Percentiles rank a stretch among this genome's conserved stretches.
phyloP scores from a whole-genome alignment of 2,329 filamentous ascomycete genomes.

The Ceratocystis papillata region DNA sequence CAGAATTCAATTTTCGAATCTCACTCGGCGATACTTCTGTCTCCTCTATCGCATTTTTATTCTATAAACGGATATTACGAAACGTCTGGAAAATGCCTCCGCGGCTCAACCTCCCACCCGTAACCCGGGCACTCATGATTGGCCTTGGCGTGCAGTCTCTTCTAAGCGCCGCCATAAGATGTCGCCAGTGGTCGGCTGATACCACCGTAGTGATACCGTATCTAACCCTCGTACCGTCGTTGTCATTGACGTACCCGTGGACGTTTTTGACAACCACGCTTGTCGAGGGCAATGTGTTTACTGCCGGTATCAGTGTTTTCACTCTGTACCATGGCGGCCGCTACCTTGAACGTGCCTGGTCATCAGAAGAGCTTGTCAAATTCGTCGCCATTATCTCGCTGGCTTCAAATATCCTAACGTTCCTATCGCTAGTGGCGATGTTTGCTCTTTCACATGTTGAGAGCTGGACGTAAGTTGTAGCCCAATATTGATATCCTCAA shows the following conservation, averaged over 20 bases:
- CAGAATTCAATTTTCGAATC: conserved; percentile 1
- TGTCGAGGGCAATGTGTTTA: conserved; percentile 88
- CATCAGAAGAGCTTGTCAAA: conserved; percentile 80
- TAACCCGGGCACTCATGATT: conserved; percentile 73
- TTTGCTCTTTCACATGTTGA: conserved; percentile 58
- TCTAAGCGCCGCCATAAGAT: conserved; percentile 68
- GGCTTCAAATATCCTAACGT: conserved; percentile 68
- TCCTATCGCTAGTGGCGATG: conserved; percentile 62
- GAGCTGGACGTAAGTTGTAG: conserved; percentile 52
- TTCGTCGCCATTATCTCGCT: conserved; percentile 69
- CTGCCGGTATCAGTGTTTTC: conserved; percentile 61
- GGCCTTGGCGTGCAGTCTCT: conserved; percentile 66
- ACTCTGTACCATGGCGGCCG: conserved; percentile 86
- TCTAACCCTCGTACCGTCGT: conserved; percentile 72
- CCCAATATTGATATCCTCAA: not conserved
- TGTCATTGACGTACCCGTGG: conserved; percentile 84
- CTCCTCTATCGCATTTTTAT: conserved; percentile 13
- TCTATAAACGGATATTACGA: no score
- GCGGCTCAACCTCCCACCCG: conserved; percentile 82
- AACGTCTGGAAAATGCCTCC: conserved; percentile 50
- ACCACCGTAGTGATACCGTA: conserved; percentile 67
- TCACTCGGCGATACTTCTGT: not conserved
- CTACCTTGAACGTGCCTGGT: conserved; percentile 94
- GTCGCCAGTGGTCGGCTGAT: conserved; percentile 54
- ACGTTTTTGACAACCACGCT: conserved; percentile 76